Conservation (phyloP, 2,329 filamentous ascomycete species). For the Amauroascus verrucosus region DNA sequence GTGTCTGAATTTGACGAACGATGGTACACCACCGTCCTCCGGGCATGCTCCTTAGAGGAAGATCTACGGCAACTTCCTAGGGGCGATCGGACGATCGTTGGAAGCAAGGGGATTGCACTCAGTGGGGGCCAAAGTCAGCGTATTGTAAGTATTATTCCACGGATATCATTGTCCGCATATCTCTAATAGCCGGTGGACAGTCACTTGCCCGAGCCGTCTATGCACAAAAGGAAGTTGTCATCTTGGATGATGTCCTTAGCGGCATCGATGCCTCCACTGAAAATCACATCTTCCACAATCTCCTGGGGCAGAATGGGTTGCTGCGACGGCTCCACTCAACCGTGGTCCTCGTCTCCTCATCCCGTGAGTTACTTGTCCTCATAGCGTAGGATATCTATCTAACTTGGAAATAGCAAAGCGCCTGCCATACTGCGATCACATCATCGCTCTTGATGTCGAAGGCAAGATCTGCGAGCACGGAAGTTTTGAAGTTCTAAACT, state of each 20-base stretch:
- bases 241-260: slow-evolving; percentile 45
- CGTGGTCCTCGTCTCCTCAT: slow-evolving; percentile 33
- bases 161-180: background rate
- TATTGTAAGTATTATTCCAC: slow-evolving; percentile 30
- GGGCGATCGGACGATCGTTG: slow-evolving; percentile 40
- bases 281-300: slow-evolving; percentile 38
- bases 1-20: slow-evolving; percentile 28
- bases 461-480: slow-evolving; percentile 37
- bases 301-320: slow-evolving; percentile 40
- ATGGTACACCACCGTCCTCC: slow-evolving; percentile 32
- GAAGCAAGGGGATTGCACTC: slow-evolving; percentile 42
- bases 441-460: slow-evolving; percentile 31
- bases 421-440: slow-evolving; percentile 35
- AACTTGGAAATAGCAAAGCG: slow-evolving; percentile 26
- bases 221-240: slow-evolving; percentile 38
- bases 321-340: slow-evolving; percentile 34
- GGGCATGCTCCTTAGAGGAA: slow-evolving; percentile 29
- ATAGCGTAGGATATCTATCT: background rate
- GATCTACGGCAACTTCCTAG: slow-evolving; percentile 34
- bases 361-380: slow-evolving; percentile 19
- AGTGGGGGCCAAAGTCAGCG: slow-evolving; percentile 46
- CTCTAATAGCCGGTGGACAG: slow-evolving; percentile 13
- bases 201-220: slow-evolving; percentile 47
- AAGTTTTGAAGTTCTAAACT: slow-evolving; percentile 29
- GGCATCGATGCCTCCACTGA: slow-evolving; percentile 43